Percentiles rank a stretch among this genome's conserved stretches.
These are phyloP conservation scores for Xylariaceae sp. DNA, from an alignment of 2,329 filamentous ascomycete species.

Conservation along the genomic window DNA sequence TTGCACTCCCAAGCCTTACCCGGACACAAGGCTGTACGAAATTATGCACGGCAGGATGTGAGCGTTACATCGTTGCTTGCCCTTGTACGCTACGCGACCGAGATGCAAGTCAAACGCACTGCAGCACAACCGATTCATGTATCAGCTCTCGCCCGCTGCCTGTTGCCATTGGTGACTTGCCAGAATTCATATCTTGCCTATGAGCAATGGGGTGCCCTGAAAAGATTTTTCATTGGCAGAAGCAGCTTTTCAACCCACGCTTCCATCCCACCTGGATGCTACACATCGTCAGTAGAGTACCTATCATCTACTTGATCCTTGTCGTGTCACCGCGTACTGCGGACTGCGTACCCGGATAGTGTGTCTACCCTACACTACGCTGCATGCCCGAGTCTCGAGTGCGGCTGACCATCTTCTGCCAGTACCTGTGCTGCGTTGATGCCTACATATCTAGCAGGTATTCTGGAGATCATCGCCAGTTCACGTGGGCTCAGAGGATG, in stretches of 20 bases:
- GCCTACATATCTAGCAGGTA: neutral
- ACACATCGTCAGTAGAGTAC: neutral
- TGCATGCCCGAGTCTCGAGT: neutral
- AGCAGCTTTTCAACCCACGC: constrained; percentile 16
- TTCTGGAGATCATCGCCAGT: neutral
- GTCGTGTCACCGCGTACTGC: neutral
- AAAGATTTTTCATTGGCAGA: constrained; percentile 27
- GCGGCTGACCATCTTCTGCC: neutral
- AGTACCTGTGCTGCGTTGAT: neutral
- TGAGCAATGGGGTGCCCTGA: constrained; percentile 18
- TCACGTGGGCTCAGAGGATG: neutral
- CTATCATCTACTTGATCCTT: neutral
- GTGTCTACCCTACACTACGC: neutral
- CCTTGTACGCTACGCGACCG: constrained; percentile 4
- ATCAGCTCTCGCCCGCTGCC: constrained; percentile 5
- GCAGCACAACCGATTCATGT: constrained; percentile 2
- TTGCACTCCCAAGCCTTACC: constrained; percentile 16
- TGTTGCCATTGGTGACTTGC: constrained; percentile 6
- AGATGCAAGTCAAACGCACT: constrained; percentile 24
- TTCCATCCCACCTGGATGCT: constrained; percentile 14
- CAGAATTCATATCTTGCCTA: constrained; percentile 10
- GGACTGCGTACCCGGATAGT: neutral
- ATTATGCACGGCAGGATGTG: constrained; percentile 25
- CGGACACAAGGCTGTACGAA: constrained; percentile 24
- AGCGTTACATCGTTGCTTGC: constrained; percentile 11